Conservation (phyloP, 106 monocot species). For the Dendrobium nobile region DNA sequence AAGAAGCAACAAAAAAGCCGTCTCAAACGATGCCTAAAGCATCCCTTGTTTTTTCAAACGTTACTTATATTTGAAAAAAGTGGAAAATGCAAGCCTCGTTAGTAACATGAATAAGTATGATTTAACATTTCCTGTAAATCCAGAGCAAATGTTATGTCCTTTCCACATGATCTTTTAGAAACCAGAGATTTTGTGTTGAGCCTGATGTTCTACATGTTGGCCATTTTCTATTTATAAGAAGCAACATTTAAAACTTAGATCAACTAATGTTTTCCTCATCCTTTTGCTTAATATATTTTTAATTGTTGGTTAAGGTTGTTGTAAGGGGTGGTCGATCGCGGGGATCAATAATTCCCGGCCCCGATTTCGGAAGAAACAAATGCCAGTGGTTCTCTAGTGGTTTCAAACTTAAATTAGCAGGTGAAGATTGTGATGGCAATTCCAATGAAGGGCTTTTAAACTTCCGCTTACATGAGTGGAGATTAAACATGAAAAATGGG, state of each 20-base stretch:
- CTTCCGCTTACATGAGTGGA: conserved; percentile 42
- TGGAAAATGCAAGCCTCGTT: too few relatives aligned
- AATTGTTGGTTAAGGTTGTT: conserved; percentile 28
- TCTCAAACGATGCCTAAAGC: too few relatives aligned
- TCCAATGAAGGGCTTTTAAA: conserved; percentile 13
- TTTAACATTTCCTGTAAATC: too few relatives aligned
- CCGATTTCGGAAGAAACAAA: conserved; percentile 22
- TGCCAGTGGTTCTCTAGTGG: conserved; percentile 30
- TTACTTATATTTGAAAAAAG: too few relatives aligned
- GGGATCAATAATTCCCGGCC: conserved; percentile 42
- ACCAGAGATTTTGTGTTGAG: too few relatives aligned
- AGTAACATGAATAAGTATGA: too few relatives aligned
- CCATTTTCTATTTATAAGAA: too few relatives aligned
- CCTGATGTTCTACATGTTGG: too few relatives aligned
- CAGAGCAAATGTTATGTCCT: too few relatives aligned
- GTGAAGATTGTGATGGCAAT: background rate
- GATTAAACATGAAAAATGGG: conserved; percentile 36
- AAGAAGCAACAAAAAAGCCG: too few relatives aligned
- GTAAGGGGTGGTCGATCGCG: conserved; percentile 29
- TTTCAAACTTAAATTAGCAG: background rate
- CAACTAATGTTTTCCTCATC: background rate
- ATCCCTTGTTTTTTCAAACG: background rate
- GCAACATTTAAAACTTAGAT: background rate
- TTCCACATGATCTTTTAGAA: too few relatives aligned
- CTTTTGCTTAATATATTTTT: background rate